phyloP scores from a whole-genome alignment of 2,329 filamentous ascomycete species.

The Colletotrichum liriopes region DNA sequence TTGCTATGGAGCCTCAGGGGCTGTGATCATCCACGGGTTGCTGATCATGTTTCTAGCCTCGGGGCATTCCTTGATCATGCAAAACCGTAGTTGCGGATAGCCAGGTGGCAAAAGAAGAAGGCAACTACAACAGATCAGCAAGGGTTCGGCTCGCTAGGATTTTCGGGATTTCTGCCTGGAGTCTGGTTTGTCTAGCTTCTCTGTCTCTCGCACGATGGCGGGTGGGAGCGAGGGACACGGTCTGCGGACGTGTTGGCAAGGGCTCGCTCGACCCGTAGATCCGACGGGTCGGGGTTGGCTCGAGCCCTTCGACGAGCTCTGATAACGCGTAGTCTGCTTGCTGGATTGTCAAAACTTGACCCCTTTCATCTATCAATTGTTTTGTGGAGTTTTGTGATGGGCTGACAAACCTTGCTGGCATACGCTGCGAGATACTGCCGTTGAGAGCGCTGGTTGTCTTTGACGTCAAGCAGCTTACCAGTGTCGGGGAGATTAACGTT shows the following conservation, averaged over 20 bases:
- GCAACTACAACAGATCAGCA: neutral
- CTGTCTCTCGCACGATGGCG: neutral
- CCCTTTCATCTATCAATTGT: neutral
- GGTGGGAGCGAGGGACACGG: neutral
- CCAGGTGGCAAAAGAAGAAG: neutral
- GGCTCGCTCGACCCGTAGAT: slow-evolving; percentile 3
- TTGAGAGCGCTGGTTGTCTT: neutral
- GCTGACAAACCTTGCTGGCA: neutral
- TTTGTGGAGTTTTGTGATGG: neutral
- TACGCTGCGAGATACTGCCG: neutral
- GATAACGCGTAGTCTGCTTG: neutral
- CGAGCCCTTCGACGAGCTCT: slow-evolving; percentile 5
- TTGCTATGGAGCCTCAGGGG: slow-evolving; percentile 2
- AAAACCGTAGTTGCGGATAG: slow-evolving; percentile 5
- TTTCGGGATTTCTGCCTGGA: neutral
- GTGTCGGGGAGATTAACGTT: neutral
- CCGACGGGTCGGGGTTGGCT: neutral
- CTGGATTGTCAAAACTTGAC: neutral
- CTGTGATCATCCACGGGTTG: slow-evolving; percentile 15
- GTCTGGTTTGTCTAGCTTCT: neutral
- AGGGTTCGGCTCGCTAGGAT: neutral
- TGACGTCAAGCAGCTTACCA: neutral
- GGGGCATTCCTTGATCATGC: neutral
- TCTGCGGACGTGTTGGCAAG: neutral
- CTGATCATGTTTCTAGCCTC: slow-evolving; percentile 13